These are phyloP conservation scores for Diplodia mutila DNA, from an alignment of 2,329 filamentous ascomycete species.

Conservation along the genomic window DNA sequence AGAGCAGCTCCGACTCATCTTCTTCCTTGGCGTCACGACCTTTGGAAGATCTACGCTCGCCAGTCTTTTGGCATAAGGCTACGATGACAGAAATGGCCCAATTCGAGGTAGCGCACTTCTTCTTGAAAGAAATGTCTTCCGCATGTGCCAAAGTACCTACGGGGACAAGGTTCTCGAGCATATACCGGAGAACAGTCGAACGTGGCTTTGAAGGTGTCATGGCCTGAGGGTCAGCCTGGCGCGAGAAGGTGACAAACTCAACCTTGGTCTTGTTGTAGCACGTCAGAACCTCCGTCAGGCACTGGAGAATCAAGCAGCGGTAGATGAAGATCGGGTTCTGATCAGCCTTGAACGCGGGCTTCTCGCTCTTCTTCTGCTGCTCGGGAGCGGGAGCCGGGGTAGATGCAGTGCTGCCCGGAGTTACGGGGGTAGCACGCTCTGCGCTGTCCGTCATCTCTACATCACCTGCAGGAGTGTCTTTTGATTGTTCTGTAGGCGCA, in stretches of 20 bases:
- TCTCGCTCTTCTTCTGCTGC: slow-evolving; percentile 62
- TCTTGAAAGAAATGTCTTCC: slow-evolving; percentile 78
- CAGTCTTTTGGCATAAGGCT: slow-evolving; percentile 84
- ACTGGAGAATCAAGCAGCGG: slow-evolving; percentile 91
- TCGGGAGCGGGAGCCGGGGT: slow-evolving; percentile 45
- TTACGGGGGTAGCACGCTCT: slow-evolving; percentile 30
- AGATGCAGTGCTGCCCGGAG: slow-evolving; percentile 29
- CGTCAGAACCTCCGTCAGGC: slow-evolving; percentile 83
- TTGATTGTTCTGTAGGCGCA: slow-evolving; percentile 49
- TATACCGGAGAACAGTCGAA: slow-evolving; percentile 89
- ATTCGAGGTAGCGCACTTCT: slow-evolving; percentile 79
- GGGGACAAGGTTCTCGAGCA: slow-evolving; percentile 78
- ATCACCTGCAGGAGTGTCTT: slow-evolving; percentile 42
- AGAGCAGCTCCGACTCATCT: slow-evolving; percentile 81
- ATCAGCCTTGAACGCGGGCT: slow-evolving; percentile 82
- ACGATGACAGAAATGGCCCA: slow-evolving; percentile 88
- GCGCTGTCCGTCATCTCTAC: slow-evolving; percentile 53
- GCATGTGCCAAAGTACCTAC: slow-evolving; percentile 68
- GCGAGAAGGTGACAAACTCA: slow-evolving; percentile 98
- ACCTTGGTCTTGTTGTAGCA: slow-evolving; percentile 95
- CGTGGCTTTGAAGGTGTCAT: slow-evolving; percentile 92
- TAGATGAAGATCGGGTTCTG: slow-evolving; percentile 97
- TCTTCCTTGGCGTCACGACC: slow-evolving; percentile 65
- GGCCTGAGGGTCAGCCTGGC: slow-evolving; percentile 80
- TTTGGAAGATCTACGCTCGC: slow-evolving; percentile 69